phyloP scores from a whole-genome alignment of 192 early-diverging fungal species.

The Podila clonocystis region DNA sequence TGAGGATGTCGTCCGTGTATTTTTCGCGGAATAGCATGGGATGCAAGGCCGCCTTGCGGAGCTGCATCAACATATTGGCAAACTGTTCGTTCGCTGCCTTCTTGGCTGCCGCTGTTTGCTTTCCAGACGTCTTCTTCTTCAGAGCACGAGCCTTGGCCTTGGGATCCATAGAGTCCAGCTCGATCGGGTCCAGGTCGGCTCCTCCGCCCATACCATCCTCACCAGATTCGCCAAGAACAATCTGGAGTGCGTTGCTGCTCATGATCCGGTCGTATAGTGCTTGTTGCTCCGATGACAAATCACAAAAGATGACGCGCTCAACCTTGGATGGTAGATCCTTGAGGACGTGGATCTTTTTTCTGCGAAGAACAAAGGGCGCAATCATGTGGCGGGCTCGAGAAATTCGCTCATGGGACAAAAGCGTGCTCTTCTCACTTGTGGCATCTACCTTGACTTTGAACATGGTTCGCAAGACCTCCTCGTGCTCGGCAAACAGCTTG shows the following conservation, averaged over 20 bases:
- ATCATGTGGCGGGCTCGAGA: slow-evolving; percentile 83
- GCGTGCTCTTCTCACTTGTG: slow-evolving; percentile 42
- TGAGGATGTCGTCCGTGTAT: slow-evolving; percentile 66
- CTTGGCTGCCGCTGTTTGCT: slow-evolving; percentile 5
- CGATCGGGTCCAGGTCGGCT: slow-evolving; percentile 11
- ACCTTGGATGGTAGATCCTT: slow-evolving; percentile 72
- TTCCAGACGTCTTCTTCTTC: slow-evolving; percentile 10
- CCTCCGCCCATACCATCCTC: slow-evolving; percentile 3
- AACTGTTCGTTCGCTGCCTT: slow-evolving; percentile 28
- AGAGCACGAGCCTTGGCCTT: slow-evolving; percentile 13
- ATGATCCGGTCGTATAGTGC: slow-evolving; percentile 63
- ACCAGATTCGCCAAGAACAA: slow-evolving; percentile 5
- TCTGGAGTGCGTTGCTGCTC: slow-evolving; percentile 21
- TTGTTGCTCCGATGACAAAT: slow-evolving; percentile 60
- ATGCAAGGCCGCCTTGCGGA: slow-evolving; percentile 89
- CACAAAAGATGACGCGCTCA: slow-evolving; percentile 60
- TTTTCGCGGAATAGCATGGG: slow-evolving; percentile 78
- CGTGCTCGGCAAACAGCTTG: slow-evolving; percentile 70
- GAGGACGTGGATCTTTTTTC: slow-evolving; percentile 80
- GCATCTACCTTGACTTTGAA: slow-evolving; percentile 68
- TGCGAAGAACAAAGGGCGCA: slow-evolving; percentile 88
- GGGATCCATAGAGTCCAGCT: slow-evolving; percentile 29
- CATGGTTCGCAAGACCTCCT: slow-evolving; percentile 60
- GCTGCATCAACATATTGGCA: slow-evolving; percentile 77
- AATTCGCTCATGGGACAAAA: slow-evolving; percentile 71